Evolutionary conservation across 1,284 basidiomycete species (phyloP).

Genomic region (Coniophora puteana): DNA sequence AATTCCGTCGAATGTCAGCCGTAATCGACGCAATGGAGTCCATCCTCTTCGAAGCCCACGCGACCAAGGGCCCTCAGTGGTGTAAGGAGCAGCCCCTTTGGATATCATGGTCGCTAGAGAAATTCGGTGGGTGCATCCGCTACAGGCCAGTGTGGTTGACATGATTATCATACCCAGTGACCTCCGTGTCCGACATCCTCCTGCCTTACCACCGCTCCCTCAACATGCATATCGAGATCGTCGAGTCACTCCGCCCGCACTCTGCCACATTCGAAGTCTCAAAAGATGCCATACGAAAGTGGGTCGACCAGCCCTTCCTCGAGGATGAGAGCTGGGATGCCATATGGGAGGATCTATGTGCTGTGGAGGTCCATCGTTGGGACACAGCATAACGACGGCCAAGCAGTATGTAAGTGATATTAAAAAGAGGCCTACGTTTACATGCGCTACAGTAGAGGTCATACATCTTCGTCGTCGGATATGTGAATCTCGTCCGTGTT

Average conservation of each 20-base stretch:
- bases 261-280: conserved; percentile 65
- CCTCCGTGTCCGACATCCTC: conserved; percentile 51
- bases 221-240: conserved; percentile 49
- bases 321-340: conserved; percentile 65
- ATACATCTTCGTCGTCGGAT: conserved; percentile 72
- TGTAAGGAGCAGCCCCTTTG: conserved; percentile 66
- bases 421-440: conserved; percentile 10
- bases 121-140: conserved; percentile 64
- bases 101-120: conserved; percentile 76
- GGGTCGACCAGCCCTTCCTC: conserved; percentile 63
- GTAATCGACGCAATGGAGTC: conserved; percentile 61
- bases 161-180: conserved; percentile 37
- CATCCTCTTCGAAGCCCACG: conserved; percentile 63
- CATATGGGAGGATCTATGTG: conserved; percentile 73
- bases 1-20: conserved; percentile 58
- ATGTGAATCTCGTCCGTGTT: conserved; percentile 84
- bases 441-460: conserved; percentile 15
- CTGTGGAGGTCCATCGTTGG: conserved; percentile 71
- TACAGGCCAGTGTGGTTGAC: conserved; percentile 1
- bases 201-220: conserved; percentile 68
- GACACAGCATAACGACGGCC: conserved; percentile 28
- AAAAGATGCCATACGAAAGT: conserved; percentile 52
- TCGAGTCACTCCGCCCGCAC: conserved; percentile 58
- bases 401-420: conserved; percentile 6
- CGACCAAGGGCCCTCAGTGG: conserved; percentile 66